Percentiles rank a stretch among this genome's conserved stretches.
Evolutionary conservation across 2,329 filamentous ascomycete genomes (phyloP).

Genomic region (Tolypocladium album): DNA sequence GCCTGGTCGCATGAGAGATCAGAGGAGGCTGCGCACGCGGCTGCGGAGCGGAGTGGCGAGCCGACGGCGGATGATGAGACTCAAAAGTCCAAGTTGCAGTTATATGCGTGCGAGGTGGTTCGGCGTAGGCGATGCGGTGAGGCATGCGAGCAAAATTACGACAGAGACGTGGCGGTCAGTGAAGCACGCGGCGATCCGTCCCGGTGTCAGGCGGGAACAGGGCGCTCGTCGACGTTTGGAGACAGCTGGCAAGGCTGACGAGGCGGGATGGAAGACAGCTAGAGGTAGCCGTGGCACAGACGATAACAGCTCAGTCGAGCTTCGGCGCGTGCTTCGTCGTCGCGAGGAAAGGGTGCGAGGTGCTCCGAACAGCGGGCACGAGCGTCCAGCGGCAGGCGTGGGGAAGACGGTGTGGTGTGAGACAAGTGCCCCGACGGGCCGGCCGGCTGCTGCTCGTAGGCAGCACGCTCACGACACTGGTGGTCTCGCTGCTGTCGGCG

Average conservation of each 20-base stretch:
- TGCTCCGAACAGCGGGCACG: not conserved
- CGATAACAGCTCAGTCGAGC: not conserved
- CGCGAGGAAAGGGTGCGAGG: not conserved
- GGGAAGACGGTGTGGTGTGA: not conserved
- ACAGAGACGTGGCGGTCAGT: not conserved
- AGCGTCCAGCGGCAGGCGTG: not conserved
- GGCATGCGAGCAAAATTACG: not conserved
- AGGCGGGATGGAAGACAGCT: not conserved
- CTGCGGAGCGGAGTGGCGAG: not conserved
- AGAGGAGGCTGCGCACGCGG: not conserved
- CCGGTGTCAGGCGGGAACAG: not conserved
- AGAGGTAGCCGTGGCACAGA: not conserved
- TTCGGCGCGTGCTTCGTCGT: not conserved
- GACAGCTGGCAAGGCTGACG: not conserved
- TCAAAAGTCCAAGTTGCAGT: not conserved
- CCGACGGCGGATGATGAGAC: not conserved
- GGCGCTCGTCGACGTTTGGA: not conserved
- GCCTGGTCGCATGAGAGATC: not conserved
- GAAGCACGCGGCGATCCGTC: not conserved
- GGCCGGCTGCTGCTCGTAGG: not conserved
- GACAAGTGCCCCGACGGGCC: not conserved
- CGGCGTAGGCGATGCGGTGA: not conserved
- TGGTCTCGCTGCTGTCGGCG: not conserved
- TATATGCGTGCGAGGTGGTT: not conserved
- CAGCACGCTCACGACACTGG: not conserved